Evolutionary conservation across 1,139 yeast species (phyloP), one percentile per base, ranked within the genome.

Genomic region (Hanseniaspora sp.): DNA sequence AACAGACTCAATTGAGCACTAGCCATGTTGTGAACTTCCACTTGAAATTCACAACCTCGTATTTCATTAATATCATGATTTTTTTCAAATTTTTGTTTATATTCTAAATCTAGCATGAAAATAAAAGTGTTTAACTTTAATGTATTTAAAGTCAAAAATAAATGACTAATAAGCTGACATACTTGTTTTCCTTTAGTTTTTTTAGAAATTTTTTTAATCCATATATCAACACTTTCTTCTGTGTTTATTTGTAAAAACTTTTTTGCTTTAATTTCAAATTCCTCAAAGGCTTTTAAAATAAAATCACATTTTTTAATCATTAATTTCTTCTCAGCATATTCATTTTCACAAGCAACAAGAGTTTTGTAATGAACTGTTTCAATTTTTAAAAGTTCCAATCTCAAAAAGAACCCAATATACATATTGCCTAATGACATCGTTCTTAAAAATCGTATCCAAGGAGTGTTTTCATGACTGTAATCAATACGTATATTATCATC

Each of bases 281-380:
- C 48, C 3, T 51, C 41, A 38, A 38, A 51, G 8, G 39, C 15
- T 33, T 51, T 44, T 7, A 44, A 31, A 15, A 51, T 31, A n/a
- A 29, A 12, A 7, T 44, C 30, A n/a, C 48, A 29, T 23, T 44
- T 51, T 15, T 31, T 45, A 4, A 51, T 1, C 13, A 42, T 39
- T 11, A 31, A 29, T 4, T 9, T 11, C 1, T 28, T 17, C 15
- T 38, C n/a, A 7, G 29, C 29, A 23, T 15, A 12, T 44, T 51
- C 54, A 35, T 51, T 51, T 13, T 38, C 45, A 2, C 35, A 41
- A 17, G 54, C 54, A 3, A 51, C 48, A 28, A 51, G 23, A 6
- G 48, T 45, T 28, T 45, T 44, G 11, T 38, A 51, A 34, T 51
- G 44, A 28, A 51, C 40, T n/a, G 48, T 38, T 40, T 51, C 54